A percentile compares a stretch with the other conserved stretches of the same genome.
Conservation (phyloP, 1,284 basidiomycete genomes). For the Leccinum insigne region DNA sequence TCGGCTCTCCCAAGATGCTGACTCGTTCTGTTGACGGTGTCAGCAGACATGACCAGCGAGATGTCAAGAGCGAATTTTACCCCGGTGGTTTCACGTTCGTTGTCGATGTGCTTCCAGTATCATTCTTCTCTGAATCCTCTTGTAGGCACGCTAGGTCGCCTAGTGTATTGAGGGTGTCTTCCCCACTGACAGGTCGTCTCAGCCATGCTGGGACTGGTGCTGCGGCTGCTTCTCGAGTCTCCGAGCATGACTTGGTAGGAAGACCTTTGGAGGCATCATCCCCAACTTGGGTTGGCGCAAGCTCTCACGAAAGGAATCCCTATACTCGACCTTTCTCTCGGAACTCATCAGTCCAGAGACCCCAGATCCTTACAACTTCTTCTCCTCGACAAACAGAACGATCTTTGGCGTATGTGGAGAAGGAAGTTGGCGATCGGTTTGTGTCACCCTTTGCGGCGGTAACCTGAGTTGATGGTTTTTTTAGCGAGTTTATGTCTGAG, state of each 20-base stretch:
- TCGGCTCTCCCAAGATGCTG: not conserved
- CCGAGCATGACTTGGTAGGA: not conserved
- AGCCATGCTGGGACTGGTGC: not conserved
- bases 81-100: slow-evolving; percentile 15
- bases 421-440: slow-evolving; percentile 11
- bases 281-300: not conserved
- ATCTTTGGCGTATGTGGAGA: not conserved
- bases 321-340: slow-evolving; percentile 5
- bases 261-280: not conserved
- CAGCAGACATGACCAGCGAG: not conserved
- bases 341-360: not conserved
- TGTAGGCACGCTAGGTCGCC: slow-evolving; percentile 10
- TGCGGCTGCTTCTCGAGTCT: not conserved
- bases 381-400: not conserved
- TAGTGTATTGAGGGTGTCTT: slow-evolving; percentile 10
- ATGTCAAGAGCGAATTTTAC: slow-evolving; percentile 1
- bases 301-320: slow-evolving; percentile 16
- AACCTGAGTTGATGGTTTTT: slow-evolving; percentile 7
- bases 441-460: slow-evolving; percentile 5
- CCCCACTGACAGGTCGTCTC: slow-evolving; percentile 12
- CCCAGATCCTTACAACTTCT: not conserved
- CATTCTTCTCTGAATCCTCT: slow-evolving; percentile 6
- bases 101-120: not conserved
- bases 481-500: slow-evolving; percentile 8
- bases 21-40: not conserved